Percentiles rank a stretch among this genome's conserved stretches.
These are phyloP conservation scores for Lagenaria siceraria DNA, from an alignment of 306 rosid species.

Conservation along the genomic window DNA sequence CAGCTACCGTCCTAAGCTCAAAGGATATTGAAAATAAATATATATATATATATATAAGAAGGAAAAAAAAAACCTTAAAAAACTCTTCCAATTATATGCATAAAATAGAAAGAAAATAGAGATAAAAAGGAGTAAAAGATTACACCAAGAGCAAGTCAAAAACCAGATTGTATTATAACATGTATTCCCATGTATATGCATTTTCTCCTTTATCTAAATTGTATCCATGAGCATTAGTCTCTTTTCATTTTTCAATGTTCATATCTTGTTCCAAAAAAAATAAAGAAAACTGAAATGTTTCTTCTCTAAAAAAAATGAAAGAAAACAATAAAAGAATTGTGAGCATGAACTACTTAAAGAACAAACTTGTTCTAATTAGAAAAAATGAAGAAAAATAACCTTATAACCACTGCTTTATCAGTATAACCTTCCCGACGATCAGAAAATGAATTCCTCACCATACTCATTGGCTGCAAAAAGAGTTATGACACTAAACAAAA, in stretches of 20 bases:
- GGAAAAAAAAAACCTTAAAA: too few relatives aligned
- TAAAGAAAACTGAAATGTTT: too few relatives aligned
- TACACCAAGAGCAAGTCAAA: not conserved
- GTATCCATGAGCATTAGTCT: too few relatives aligned
- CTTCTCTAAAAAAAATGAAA: not conserved
- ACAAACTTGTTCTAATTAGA: not conserved
- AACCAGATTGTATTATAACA: not conserved
- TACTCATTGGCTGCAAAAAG: constrained; percentile 66
- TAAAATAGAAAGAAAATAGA: not conserved
- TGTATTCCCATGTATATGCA: not conserved
- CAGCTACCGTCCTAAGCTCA: not conserved
- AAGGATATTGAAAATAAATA: not conserved
- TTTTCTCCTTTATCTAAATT: too few relatives aligned
- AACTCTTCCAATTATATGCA: too few relatives aligned
- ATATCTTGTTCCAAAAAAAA: too few relatives aligned
- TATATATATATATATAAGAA: too few relatives aligned
- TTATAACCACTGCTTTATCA: constrained; percentile 75
- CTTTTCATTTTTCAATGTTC: too few relatives aligned
- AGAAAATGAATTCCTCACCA: constrained; percentile 67
- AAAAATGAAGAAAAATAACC: constrained; percentile 29
- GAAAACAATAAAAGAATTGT: not conserved
- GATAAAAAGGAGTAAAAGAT: not conserved
- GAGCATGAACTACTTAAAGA: not conserved
- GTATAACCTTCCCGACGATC: constrained; percentile 86
- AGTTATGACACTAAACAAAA: constrained; percentile 14